A percentile compares a stretch with the other conserved stretches of the same genome.
phyloP scores from a whole-genome alignment of 73 alveolate genomes.

The Halteria grandinella region DNA sequence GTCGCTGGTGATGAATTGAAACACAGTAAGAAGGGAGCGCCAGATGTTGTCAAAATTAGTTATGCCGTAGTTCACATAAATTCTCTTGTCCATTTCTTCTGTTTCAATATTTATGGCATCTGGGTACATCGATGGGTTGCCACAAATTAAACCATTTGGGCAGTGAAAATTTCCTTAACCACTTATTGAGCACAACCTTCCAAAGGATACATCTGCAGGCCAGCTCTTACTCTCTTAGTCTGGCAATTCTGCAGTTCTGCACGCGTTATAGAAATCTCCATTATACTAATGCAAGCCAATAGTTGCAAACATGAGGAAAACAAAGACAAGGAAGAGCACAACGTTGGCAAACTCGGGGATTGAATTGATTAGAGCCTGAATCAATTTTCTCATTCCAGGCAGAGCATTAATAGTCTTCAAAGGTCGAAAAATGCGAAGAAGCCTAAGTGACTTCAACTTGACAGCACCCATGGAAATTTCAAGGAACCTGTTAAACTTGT shows the following conservation, averaged over 20 bases:
- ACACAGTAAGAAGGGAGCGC: constrained; percentile 65
- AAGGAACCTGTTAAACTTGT: too few relatives aligned
- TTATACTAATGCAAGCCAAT: constrained; percentile 48
- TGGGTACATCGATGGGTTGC: constrained; percentile 34
- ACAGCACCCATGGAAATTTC: too few relatives aligned
- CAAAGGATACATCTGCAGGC: too few relatives aligned
- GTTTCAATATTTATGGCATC: not conserved
- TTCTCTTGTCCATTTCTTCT: constrained; percentile 39
- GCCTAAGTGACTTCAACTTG: too few relatives aligned
- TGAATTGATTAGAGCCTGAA: constrained; percentile 30
- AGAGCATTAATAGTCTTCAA: too few relatives aligned
- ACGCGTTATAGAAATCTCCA: constrained; percentile 34
- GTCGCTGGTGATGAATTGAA: constrained; percentile 66
- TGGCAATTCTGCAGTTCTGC: constrained; percentile 42
- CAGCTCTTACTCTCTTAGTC: too few relatives aligned
- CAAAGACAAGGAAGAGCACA: constrained; percentile 28
- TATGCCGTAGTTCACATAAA: constrained; percentile 52
- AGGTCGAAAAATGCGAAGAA: too few relatives aligned
- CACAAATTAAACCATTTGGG: constrained; percentile 39
- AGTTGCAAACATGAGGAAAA: constrained; percentile 52
- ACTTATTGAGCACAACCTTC: constrained; percentile 8
- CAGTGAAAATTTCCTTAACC: constrained; percentile 16
- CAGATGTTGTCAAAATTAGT: constrained; percentile 67
- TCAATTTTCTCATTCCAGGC: constrained; percentile 47
- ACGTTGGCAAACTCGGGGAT: constrained; percentile 57